Evolutionary conservation across 108 stramenopile genomes (phyloP).

Genomic region (Ochromonas danica): DNA sequence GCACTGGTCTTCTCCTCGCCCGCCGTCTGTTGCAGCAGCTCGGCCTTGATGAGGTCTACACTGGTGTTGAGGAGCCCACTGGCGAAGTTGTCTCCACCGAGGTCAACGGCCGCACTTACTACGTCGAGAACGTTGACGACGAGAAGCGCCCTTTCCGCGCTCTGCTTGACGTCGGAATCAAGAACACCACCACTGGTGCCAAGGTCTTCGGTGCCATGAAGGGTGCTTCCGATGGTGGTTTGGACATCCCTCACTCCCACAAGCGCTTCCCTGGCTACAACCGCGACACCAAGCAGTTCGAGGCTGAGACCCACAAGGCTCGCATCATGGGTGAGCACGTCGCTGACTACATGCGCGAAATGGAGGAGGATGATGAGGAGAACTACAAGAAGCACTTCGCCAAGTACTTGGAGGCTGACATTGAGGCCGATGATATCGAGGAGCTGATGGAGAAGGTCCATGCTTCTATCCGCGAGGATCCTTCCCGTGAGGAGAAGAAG

Average conservation of each 20-base stretch:
- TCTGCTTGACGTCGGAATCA: slow-evolving; percentile 90
- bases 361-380: slow-evolving; percentile 93
- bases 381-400: slow-evolving; percentile 87
- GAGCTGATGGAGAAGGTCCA: slow-evolving; percentile 74
- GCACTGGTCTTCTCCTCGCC: slow-evolving; percentile 92
- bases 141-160: slow-evolving; percentile 96
- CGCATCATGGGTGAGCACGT: slow-evolving; percentile 97
- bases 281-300: slow-evolving; percentile 92
- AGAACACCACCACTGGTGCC: slow-evolving; percentile 89
- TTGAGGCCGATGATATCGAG: slow-evolving; percentile 80
- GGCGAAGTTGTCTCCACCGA: slow-evolving; percentile 71
- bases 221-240: slow-evolving; percentile 97
- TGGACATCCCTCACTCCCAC: slow-evolving; percentile 92
- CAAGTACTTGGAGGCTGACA: slow-evolving; percentile 69
- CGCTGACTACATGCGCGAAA: slow-evolving; percentile 93
- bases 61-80: slow-evolving; percentile 50
- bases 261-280: slow-evolving; percentile 99
- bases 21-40: slow-evolving; percentile 92
- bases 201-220: slow-evolving; percentile 70
- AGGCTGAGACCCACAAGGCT: slow-evolving; percentile 91
- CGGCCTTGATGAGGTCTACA: slow-evolving; percentile 88
- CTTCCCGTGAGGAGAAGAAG: slow-evolving; percentile 73
- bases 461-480: slow-evolving; percentile 94
- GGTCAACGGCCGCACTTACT: slow-evolving; percentile 78
- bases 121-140: slow-evolving; percentile 95